These are phyloP conservation scores for Cytospora chrysosperma DNA, from an alignment of 2,329 filamentous ascomycete genomes.

Conservation along the genomic window DNA sequence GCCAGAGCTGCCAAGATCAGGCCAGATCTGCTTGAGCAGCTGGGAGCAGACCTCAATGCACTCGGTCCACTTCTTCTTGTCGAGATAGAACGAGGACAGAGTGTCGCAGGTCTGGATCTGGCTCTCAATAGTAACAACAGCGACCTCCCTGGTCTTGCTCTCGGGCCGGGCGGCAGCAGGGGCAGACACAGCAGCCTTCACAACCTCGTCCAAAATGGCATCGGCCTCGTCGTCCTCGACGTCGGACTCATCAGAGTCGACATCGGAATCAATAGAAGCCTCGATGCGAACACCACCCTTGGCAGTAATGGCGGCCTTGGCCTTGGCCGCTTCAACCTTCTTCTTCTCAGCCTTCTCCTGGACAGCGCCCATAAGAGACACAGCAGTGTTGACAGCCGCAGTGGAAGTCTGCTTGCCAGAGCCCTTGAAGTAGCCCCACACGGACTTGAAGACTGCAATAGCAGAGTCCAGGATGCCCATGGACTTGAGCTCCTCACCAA, in stretches of 20 bases:
- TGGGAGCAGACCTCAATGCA: constrained; percentile 23
- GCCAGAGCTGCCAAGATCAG: constrained; percentile 23
- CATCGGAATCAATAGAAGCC: constrained; percentile 14
- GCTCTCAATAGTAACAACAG: constrained; percentile 23
- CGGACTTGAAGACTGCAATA: constrained; percentile 26
- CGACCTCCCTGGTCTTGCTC: constrained; percentile 20
- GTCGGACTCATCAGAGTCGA: constrained; percentile 19
- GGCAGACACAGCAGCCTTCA: constrained; percentile 17
- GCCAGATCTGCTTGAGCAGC: constrained; percentile 26
- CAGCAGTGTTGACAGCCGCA: constrained; percentile 23
- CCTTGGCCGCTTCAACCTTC: constrained; percentile 10
- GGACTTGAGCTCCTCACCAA: constrained; percentile 26
- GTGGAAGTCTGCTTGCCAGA: constrained; percentile 25
- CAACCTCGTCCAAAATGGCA: constrained; percentile 22
- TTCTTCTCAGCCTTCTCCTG: constrained; percentile 21
- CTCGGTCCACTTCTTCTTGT: constrained; percentile 24
- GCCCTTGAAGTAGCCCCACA: constrained; percentile 27
- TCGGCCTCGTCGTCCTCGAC: constrained; percentile 24
- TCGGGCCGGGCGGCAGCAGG: constrained; percentile 4
- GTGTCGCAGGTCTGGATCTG: constrained; percentile 25
- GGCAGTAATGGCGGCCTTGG: constrained; percentile 14
- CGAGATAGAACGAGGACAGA: constrained; percentile 23
- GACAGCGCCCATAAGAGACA: constrained; percentile 22
- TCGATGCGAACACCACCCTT: constrained; percentile 21
- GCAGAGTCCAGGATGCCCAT: constrained; percentile 26